phyloP scores from a whole-genome alignment of 768 basidiomycete genomes.

The Tephrocybe sp. region DNA sequence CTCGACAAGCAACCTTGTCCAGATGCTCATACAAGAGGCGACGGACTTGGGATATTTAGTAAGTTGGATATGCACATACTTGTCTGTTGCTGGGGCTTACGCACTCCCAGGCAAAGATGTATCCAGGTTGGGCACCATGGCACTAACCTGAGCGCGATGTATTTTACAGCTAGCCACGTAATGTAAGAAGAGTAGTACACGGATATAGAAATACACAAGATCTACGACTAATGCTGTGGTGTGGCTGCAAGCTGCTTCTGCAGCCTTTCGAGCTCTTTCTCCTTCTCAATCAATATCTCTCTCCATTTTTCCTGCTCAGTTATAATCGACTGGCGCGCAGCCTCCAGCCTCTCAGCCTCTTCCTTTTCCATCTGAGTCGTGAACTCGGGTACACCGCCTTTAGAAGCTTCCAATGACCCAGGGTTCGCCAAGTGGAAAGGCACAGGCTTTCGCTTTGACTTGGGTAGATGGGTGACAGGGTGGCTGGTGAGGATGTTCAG shows the following conservation, averaged over 20 bases:
- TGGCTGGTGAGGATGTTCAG: slow-evolving; percentile 77
- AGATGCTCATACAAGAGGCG: slow-evolving; percentile 88
- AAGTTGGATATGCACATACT: slow-evolving; percentile 12
- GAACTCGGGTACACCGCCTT: slow-evolving; percentile 79
- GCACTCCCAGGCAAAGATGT: slow-evolving; percentile 75
- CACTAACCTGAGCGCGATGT: slow-evolving; percentile 34
- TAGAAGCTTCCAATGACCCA: slow-evolving; percentile 62
- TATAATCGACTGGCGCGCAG: slow-evolving; percentile 65
- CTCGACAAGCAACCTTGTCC: slow-evolving; percentile 85
- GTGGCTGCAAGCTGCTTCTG: slow-evolving; percentile 50
- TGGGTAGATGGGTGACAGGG: slow-evolving; percentile 81
- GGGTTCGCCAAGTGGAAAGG: slow-evolving; percentile 73
- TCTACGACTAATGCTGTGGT: slow-evolving; percentile 6
- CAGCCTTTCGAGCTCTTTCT: slow-evolving; percentile 73
- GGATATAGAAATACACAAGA: slow-evolving; percentile 5
- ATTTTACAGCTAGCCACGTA: neutral
- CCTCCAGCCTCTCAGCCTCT: slow-evolving; percentile 77
- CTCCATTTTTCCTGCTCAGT: slow-evolving; percentile 78
- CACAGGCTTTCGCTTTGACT: slow-evolving; percentile 52
- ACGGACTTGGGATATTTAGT: slow-evolving; percentile 68
- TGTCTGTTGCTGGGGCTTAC: slow-evolving; percentile 11
- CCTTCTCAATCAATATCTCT: slow-evolving; percentile 66
- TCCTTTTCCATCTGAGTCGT: slow-evolving; percentile 81
- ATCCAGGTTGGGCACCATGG: slow-evolving; percentile 88
- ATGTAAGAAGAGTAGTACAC: slow-evolving; percentile 10